A percentile compares a stretch with the other conserved stretches of the same genome.
Evolutionary conservation across 305 asterid species (phyloP).

Genomic region (Fraxinus floribunda): DNA sequence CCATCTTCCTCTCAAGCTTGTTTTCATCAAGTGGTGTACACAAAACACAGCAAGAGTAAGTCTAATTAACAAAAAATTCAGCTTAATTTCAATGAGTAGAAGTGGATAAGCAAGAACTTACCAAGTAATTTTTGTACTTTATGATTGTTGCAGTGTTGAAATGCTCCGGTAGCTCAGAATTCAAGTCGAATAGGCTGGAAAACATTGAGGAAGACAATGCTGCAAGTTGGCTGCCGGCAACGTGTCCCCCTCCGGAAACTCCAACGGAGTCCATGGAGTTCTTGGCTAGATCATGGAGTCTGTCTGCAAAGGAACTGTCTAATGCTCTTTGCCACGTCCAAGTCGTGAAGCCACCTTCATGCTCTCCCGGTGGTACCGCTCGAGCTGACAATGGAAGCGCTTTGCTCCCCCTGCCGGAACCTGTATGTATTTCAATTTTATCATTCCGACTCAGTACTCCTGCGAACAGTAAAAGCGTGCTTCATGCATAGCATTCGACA

Average conservation of each 20-base stretch:
- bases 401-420: constrained; percentile 19
- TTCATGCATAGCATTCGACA: neutral
- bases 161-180: constrained; percentile 21
- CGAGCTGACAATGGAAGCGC: constrained; percentile 29
- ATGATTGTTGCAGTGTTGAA: constrained; percentile 34
- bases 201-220: constrained; percentile 62
- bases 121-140: neutral
- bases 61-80: neutral
- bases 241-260: constrained; percentile 75
- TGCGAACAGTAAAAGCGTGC: neutral
- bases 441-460: neutral
- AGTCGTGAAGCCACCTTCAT: constrained; percentile 22
- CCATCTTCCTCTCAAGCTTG: constrained; percentile 12
- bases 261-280: constrained; percentile 92
- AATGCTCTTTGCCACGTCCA: constrained; percentile 59
- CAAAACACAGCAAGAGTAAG: constrained; percentile 26
- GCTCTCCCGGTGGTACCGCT: constrained; percentile 15
- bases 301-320: constrained; percentile 71
- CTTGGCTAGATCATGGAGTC: constrained; percentile 87
- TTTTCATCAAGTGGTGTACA: neutral
- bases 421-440: constrained; percentile 26
- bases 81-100: neutral
- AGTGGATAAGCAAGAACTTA: neutral
- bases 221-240: constrained; percentile 43
- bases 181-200: constrained; percentile 47